These are phyloP conservation scores for Calonectria ilicicola DNA, from an alignment of 2,329 filamentous ascomycete genomes.

Conservation along the genomic window DNA sequence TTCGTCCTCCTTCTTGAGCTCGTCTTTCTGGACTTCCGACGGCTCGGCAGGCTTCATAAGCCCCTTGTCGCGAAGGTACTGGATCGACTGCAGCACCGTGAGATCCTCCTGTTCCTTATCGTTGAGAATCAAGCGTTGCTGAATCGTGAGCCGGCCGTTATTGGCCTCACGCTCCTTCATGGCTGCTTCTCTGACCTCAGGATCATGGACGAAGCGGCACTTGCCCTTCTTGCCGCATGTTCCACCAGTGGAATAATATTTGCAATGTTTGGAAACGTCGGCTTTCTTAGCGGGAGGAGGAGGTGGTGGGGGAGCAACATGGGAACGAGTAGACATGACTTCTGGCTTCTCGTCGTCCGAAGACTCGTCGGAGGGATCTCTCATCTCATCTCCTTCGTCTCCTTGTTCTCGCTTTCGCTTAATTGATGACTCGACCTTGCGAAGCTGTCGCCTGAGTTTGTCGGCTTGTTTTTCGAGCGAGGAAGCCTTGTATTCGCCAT, in stretches of 20 bases:
- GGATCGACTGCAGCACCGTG: constrained; percentile 73
- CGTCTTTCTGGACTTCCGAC: constrained; percentile 28
- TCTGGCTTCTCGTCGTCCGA: constrained; percentile 72
- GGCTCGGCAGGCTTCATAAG: constrained; percentile 53
- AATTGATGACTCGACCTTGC: constrained; percentile 77
- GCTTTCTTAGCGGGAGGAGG: constrained; percentile 65
- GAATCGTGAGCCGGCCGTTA: constrained; percentile 73
- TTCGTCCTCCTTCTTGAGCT: constrained; percentile 30
- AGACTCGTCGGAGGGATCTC: constrained; percentile 62
- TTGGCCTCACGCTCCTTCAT: constrained; percentile 74
- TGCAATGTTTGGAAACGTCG: constrained; percentile 75
- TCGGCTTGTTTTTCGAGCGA: constrained; percentile 70
- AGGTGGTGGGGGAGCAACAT: constrained; percentile 48
- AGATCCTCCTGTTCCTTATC: constrained; percentile 77
- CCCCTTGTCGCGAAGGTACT: constrained; percentile 73
- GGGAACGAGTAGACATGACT: constrained; percentile 62
- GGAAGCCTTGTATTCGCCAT: constrained; percentile 71
- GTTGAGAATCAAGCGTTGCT: constrained; percentile 74
- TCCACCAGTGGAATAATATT: constrained; percentile 77
- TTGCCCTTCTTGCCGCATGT: constrained; percentile 80
- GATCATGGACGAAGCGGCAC: constrained; percentile 79
- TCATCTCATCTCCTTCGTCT: constrained; percentile 76
- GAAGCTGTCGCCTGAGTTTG: constrained; percentile 72
- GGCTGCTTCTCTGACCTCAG: constrained; percentile 71
- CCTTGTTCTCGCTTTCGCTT: constrained; percentile 77